Evolutionary conservation across 2,329 filamentous ascomycete genomes (phyloP).

Genomic region (Trichophyton simii): DNA sequence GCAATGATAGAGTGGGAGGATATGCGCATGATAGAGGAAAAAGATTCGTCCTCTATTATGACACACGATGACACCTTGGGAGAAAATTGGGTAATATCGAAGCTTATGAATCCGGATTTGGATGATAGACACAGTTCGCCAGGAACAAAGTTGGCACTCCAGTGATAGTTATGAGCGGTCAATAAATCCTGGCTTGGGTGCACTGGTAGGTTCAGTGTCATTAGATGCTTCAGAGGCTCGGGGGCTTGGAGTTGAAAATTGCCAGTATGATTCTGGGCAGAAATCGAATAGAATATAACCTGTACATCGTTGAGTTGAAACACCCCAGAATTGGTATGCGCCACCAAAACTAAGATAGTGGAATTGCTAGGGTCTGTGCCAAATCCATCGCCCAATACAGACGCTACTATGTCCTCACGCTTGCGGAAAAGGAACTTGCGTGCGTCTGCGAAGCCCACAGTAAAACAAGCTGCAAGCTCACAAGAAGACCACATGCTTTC

Average conservation of each 20-base stretch:
- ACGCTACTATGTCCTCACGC: slow-evolving; percentile 28
- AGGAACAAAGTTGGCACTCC: slow-evolving; percentile 30
- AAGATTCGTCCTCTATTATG: slow-evolving; percentile 25
- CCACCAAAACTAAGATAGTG: slow-evolving; percentile 30
- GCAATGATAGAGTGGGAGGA: slow-evolving; percentile 33
- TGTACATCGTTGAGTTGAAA: slow-evolving; percentile 26
- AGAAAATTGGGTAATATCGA: slow-evolving; percentile 33
- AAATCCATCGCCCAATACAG: slow-evolving; percentile 24
- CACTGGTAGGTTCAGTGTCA: slow-evolving; percentile 25
- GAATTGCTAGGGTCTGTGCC: slow-evolving; percentile 20
- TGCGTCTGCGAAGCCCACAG: slow-evolving; percentile 31
- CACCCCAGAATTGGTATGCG: slow-evolving; percentile 22
- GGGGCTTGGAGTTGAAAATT: slow-evolving; percentile 19
- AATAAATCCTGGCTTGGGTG: slow-evolving; percentile 20
- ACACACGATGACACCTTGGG: slow-evolving; percentile 29
- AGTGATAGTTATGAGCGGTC: slow-evolving; percentile 20
- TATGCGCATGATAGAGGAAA: slow-evolving; percentile 33
- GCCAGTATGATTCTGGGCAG: slow-evolving; percentile 17
- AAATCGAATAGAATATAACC: slow-evolving; percentile 30
- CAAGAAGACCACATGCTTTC: slow-evolving; percentile 19
- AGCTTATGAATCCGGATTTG: slow-evolving; percentile 28
- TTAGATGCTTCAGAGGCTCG: slow-evolving; percentile 26
- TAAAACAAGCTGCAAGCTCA: slow-evolving; percentile 25
- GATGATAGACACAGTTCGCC: slow-evolving; percentile 30
- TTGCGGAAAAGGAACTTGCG: slow-evolving; percentile 29